Base-by-base conservation (phyloP, 257 asterid genomes). In the Knoxia roxburghii region DNA sequence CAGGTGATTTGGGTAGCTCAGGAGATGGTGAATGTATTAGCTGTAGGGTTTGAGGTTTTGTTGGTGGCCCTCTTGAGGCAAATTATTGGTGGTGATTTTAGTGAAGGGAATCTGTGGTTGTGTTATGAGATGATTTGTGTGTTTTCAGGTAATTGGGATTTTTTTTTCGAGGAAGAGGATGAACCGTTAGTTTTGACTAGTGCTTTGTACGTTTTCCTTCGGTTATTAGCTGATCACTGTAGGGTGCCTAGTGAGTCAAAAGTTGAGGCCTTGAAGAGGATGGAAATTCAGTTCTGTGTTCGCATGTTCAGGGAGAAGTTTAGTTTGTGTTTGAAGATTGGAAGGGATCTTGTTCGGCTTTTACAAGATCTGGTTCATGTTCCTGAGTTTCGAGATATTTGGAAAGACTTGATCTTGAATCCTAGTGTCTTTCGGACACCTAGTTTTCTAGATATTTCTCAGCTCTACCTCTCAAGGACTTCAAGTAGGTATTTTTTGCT, bases 1-100 rank as follows among this genome's bases (percentile, higher is more conserved):
- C 93, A 89, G 81, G 61, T 89, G 71, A 68, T 89, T 65, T 84
- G 84, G 88, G 80, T 86, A 56, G 70, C 85, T 23, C 69, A 51
- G 54, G 91, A 83, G 74, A 79, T 89, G 95, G 43, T 15, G 63
- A 6, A 32, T 32, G 63, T 57, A n/a, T 5, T 57, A 37, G 63
- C 43, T 57, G 63, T 57, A 20, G 63, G 63, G 43, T 30, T 57
- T 57, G 63, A 57, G 30, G n/a, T 23, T 30, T 37, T 57, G 8
- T 57, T 57, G 63, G 43, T 57, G 63, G 63, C 63, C 24, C 63
- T 57, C 17, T 14, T 57, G 35, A 57, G 63, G 15, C 63, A 57
- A 57, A 32, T 57, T 57, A 7, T 57, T 57, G 63, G 63, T 57
- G 63, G 63, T 57, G 63, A 57, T 32, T 57, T 32, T 27, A 57